phyloP scores from a whole-genome alignment of 2,329 filamentous ascomycete genomes.

The Aureobasidium mangrovei region DNA sequence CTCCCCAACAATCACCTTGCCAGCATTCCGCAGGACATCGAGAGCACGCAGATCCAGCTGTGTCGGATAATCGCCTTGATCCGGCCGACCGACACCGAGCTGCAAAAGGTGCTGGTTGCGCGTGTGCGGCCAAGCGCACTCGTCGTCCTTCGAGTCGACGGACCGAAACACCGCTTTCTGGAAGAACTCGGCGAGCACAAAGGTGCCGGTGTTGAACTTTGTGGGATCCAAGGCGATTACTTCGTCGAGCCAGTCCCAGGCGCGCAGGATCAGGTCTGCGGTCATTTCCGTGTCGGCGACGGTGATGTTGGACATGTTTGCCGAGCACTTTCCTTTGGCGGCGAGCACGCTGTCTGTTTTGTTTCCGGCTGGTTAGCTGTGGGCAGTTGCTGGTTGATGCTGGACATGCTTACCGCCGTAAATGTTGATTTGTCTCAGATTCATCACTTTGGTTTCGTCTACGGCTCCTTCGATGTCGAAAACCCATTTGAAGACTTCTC shows the following conservation, averaged over 20 bases:
- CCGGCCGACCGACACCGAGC: background rate
- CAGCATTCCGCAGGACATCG: background rate
- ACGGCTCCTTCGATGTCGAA: conserved; percentile 4
- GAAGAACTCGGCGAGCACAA: background rate
- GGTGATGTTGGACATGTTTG: background rate
- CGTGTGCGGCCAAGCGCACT: conserved; percentile 7
- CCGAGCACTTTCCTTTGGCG: background rate
- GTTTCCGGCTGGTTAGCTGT: background rate
- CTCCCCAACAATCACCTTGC: background rate
- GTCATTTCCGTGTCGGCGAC: background rate
- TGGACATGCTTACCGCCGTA: background rate
- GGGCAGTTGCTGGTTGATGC: background rate
- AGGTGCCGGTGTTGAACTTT: background rate
- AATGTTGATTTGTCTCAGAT: background rate
- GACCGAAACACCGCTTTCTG: conserved; percentile 1
- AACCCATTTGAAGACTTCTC: background rate
- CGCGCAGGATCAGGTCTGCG: background rate
- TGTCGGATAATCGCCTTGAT: background rate
- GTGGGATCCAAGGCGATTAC: background rate
- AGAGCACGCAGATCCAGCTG: background rate
- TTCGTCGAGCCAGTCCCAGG: conserved; percentile 5
- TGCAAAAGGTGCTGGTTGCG: conserved; percentile 1
- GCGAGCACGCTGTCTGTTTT: background rate
- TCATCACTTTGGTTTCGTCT: background rate
- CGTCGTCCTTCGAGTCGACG: background rate